phyloP scores from a whole-genome alignment of 1,284 basidiomycete species.

The Phellopilus nigrolimitatus region DNA sequence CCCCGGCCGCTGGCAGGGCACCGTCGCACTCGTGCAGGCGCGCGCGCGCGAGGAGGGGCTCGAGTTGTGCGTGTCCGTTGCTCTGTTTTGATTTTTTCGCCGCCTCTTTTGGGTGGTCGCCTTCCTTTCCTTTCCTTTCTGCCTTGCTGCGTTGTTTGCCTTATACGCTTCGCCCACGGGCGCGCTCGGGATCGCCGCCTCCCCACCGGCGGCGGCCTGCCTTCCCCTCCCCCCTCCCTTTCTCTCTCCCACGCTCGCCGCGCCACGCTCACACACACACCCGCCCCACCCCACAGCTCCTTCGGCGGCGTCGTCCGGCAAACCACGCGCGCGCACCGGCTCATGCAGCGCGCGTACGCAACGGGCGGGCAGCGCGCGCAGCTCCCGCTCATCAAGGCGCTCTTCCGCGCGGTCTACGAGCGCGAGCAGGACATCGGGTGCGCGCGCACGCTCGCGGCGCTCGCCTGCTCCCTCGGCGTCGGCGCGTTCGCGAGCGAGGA shows the following conservation, averaged over 20 bases:
- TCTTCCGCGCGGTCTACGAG: slow-evolving; percentile 68
- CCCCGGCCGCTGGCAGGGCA: slow-evolving; percentile 46
- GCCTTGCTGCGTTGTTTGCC: too few relatives aligned
- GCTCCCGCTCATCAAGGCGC: slow-evolving; percentile 45
- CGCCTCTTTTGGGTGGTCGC: not conserved
- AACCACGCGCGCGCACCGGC: slow-evolving; percentile 68
- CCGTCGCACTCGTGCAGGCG: slow-evolving; percentile 42
- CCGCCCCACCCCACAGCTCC: slow-evolving; percentile 36
- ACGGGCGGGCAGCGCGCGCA: slow-evolving; percentile 64
- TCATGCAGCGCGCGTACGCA: slow-evolving; percentile 66
- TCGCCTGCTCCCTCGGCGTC: slow-evolving; percentile 54
- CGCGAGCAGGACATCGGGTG: slow-evolving; percentile 64
- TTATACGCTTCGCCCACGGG: too few relatives aligned
- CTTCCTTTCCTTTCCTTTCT: not conserved
- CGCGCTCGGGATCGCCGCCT: not conserved
- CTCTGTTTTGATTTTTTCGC: not conserved
- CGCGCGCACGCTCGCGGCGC: slow-evolving; percentile 51
- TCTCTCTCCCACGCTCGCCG: not conserved
- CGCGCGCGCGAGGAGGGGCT: slow-evolving; percentile 60
- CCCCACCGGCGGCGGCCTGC: not conserved
- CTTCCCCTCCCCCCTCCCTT: not conserved
- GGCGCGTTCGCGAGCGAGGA: slow-evolving; percentile 11
- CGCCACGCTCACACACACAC: not conserved
- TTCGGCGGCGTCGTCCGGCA: slow-evolving; percentile 59
- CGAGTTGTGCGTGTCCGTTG: slow-evolving; percentile 57